phyloP scores from a whole-genome alignment of 2,329 filamentous ascomycete genomes.

The Gaeumannomyces sp. region DNA sequence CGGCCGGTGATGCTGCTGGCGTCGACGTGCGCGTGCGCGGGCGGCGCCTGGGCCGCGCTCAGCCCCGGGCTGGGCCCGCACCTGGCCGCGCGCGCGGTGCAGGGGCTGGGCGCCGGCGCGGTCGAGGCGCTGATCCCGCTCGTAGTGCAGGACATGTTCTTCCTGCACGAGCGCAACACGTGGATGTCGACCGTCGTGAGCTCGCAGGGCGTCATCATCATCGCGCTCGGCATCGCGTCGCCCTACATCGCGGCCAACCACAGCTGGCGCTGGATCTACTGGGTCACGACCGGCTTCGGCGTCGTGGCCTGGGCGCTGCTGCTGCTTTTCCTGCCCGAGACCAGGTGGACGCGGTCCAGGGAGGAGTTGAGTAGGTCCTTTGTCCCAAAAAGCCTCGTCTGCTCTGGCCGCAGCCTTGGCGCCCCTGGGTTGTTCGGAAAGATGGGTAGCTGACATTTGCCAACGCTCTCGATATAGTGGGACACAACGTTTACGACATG shows the following conservation, averaged over 20 bases:
- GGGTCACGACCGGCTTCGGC: conserved; percentile 24
- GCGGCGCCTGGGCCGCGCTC: conserved; percentile 30
- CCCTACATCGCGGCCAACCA: conserved; percentile 25
- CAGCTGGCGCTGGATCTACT: conserved; percentile 31
- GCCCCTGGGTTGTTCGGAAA: neutral
- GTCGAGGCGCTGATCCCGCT: conserved; percentile 31
- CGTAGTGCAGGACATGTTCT: conserved; percentile 32
- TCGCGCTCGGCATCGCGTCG: conserved; percentile 22
- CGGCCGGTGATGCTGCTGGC: conserved; percentile 29
- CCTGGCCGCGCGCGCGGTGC: conserved; percentile 26
- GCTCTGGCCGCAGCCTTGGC: neutral
- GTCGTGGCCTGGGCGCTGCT: conserved; percentile 27
- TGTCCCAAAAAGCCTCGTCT: too few species aligned
- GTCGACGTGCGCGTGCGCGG: conserved; percentile 26
- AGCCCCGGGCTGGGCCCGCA: conserved; percentile 22
- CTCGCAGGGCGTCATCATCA: conserved; percentile 25
- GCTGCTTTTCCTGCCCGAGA: conserved; percentile 28
- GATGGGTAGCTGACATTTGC: neutral
- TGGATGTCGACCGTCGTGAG: conserved; percentile 26
- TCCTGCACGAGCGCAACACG: conserved; percentile 31
- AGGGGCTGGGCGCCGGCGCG: conserved; percentile 30
- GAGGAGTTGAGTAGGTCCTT: conserved; percentile 22
- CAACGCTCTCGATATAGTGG: neutral
- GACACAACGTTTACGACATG: conserved; percentile 11
- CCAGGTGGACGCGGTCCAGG: conserved; percentile 24